A percentile compares a stretch with the other conserved stretches of the same genome.
Evolutionary conservation across 129 eudicot genomes (phyloP).

Genomic region (Heracleum sosnowskyi): DNA sequence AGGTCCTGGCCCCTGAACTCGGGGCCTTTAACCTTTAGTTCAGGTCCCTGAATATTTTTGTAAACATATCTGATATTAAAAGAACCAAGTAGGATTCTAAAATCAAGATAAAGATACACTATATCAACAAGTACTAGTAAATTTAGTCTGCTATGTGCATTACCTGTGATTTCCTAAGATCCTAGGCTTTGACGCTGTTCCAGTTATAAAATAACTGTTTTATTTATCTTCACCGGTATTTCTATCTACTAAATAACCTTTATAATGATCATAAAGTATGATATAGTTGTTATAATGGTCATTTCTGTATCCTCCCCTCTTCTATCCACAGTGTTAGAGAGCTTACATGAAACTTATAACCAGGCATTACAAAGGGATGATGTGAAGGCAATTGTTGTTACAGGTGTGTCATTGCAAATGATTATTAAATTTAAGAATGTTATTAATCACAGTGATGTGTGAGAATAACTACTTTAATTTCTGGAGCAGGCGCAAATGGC

Average conservation of each 20-base stretch:
- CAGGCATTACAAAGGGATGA: slow-evolving; percentile 80
- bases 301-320: not conserved
- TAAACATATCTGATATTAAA: no score
- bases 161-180: not conserved
- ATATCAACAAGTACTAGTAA: not conserved
- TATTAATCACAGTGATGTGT: not conserved
- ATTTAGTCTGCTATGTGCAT: not conserved
- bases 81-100: no score
- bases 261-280: not conserved
- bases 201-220: no score
- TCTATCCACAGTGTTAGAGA: slow-evolving; percentile 52
- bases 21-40: no score
- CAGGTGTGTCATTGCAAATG: slow-evolving; percentile 42
- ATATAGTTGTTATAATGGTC: not conserved
- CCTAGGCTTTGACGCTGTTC: no score
- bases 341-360: slow-evolving; percentile 61
- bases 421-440: not conserved
- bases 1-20: no score
- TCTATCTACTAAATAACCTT: not conserved
- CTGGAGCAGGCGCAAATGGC: slow-evolving; percentile 74
- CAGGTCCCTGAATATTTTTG: no score
- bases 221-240: not conserved
- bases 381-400: slow-evolving; percentile 92
- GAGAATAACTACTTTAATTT: not conserved
- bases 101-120: not conserved